These are phyloP conservation scores for Aspergillus chevalieri DNA, from an alignment of 2,329 filamentous ascomycete genomes.

Conservation along the genomic window DNA sequence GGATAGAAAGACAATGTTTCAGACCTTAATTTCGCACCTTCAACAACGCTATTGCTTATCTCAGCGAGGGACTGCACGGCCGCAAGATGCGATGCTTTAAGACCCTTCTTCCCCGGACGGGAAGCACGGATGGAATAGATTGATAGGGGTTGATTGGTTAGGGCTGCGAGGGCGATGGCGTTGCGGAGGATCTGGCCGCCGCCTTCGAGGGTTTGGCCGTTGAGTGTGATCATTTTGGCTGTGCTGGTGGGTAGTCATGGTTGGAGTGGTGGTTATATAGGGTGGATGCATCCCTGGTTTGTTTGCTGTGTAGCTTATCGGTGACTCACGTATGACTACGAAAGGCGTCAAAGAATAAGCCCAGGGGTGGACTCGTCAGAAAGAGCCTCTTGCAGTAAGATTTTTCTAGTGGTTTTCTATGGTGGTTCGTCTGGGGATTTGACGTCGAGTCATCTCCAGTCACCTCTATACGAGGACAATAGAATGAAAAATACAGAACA, in stretches of 20 bases:
- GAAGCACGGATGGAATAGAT: constrained; percentile 52
- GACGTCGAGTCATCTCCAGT: too few species aligned
- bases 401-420: too few species aligned
- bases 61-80: constrained; percentile 49
- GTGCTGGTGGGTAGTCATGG: background rate
- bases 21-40: constrained; percentile 31
- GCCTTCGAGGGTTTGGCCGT: constrained; percentile 56
- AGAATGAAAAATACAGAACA: too few species aligned
- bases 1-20: constrained; percentile 29
- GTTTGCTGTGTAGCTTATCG: too few species aligned
- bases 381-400: too few species aligned
- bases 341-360: too few species aligned
- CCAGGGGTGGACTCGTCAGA: too few species aligned
- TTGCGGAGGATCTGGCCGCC: constrained; percentile 57
- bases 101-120: constrained; percentile 40
- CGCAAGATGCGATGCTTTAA: constrained; percentile 54
- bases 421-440: too few species aligned
- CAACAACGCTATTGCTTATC: constrained; percentile 41
- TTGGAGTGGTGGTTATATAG: too few species aligned
- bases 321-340: too few species aligned
- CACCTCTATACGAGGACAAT: too few species aligned
- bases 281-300: too few species aligned
- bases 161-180: constrained; percentile 49
- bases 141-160: constrained; percentile 46
- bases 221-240: constrained; percentile 32